phyloP scores from a whole-genome alignment of 176 grass and related monocot genomes.

The Juncus effusus region DNA sequence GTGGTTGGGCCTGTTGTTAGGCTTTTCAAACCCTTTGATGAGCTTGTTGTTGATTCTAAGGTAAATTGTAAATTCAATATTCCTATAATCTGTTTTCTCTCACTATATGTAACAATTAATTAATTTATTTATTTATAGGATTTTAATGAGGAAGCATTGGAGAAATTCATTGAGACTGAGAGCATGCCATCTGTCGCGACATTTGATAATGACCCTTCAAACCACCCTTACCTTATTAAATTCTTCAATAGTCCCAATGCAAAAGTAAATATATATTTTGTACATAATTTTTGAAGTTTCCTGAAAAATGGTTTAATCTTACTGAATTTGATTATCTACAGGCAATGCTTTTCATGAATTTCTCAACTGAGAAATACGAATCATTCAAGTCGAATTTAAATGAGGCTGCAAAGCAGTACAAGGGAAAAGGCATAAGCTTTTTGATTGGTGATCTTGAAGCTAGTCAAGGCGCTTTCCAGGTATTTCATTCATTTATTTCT shows the following conservation, averaged over 20 bases:
- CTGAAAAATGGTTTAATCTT: neutral
- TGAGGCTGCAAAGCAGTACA: conserved; percentile 55
- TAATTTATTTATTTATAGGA: conserved; percentile 44
- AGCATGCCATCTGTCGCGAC: conserved; percentile 63
- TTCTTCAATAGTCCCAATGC: conserved; percentile 57
- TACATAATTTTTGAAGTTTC: neutral
- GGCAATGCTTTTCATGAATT: conserved; percentile 87
- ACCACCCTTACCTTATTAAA: conserved; percentile 68
- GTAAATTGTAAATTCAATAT: conserved; percentile 28
- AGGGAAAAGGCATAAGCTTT: conserved; percentile 71
- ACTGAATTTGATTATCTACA: conserved; percentile 30
- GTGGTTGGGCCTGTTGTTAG: conserved; percentile 60
- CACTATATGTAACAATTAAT: no score
- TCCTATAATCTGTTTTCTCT: neutral
- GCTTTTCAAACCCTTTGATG: conserved; percentile 89
- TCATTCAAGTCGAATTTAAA: conserved; percentile 61
- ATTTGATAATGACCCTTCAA: conserved; percentile 77
- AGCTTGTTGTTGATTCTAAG: conserved; percentile 83
- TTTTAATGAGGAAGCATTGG: conserved; percentile 58
- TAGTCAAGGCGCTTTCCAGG: conserved; percentile 82
- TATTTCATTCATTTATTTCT: conserved; percentile 25
- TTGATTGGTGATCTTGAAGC: conserved; percentile 83
- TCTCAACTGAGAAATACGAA: conserved; percentile 54
- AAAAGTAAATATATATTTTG: conserved; percentile 47
- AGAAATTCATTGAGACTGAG: conserved; percentile 73